Base-by-base conservation (phyloP, 805 yeast genomes). In the Monosporozyma servazzii region DNA sequence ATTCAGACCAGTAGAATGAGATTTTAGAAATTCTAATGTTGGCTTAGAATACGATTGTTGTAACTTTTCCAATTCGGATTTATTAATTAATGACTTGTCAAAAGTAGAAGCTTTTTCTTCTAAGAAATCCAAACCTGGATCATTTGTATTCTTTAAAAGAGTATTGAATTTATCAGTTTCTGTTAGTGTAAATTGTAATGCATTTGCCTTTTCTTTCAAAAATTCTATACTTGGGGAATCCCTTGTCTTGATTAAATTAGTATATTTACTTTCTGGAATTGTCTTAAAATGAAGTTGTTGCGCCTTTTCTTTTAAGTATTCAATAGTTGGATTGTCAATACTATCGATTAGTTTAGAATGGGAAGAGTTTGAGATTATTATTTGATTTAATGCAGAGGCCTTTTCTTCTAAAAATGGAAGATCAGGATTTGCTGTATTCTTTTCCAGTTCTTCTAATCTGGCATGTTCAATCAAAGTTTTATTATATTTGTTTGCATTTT, bases 311-410 rank as follows among this genome's bases (percentile, higher is more conserved):
- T 55, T 52, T 45, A 66, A 47, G n/a, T 58, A 59, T 21, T 56
- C 56, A 5, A 54, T 5, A 9, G 53, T 27, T 5, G 65, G 64
- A 23, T 46, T 29, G 23, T 54, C 53, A 7, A 37, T 23, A 2
- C 54, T 51, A 20, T 49, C 47, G 21, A 49, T 10, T 25, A 60
- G 21, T 15, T 48, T 41, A 13, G 54, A 47, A 36, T 58, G 52
- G 7, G 53, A 55, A 3, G 47, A 51, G 2, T 45, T 43, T n/a
- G 58, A 48, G 3, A 72, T 47, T 11, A 70, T 48, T 23, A 54
- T 52, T 36, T 57, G 52, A n/a, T 65, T 65, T 7, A 58, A 47
- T 1, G 55, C 48, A n/a, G 51, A 40, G 0, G 60, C 53, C 30
- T 57, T 51, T 15, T 49, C 48, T 25, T 47, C 30, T 25, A 55